Base-by-base conservation (phyloP, 768 basidiomycete genomes). In the Tulasnella sp. region DNA sequence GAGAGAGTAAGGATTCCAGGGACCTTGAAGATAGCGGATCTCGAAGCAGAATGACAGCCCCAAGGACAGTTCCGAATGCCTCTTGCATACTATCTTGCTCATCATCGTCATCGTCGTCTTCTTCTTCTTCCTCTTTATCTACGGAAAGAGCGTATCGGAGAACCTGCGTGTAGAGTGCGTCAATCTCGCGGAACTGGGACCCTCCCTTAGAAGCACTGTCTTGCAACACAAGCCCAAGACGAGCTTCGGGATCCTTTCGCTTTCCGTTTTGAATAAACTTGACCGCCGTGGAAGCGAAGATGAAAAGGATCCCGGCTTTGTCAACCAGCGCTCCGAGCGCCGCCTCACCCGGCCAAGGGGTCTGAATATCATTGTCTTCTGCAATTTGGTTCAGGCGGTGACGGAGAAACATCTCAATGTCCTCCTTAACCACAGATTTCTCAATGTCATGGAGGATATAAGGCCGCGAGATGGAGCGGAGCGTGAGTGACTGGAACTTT, bases 381-480 rank as follows among this genome's bases (percentile, higher is more conserved):
- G 77, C 44, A 32, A 79, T 32, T 26, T 69, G 37, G 9, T 26
- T 18, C 10, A 79, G 55, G 3, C 69, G 26, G 13, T 26, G 18
- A 13, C 57, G 77, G 16, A 79, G 78, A 40, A 79, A 79, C 23
- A 61, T 39, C 26, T 35, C 32, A 2, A 79, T 79, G 32, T 79
- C 78, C 11, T 32, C 39, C 35, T 77, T 18, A 13, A 67, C 75
- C 35, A 78, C 75, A 11, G 29, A 26, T 15, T 57, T 40, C 23
- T 79, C 78, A 37, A 79, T 77, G 23, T 79, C 77, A 37, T 79
- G 78, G n/a, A 79, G 51, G 16, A 67, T 51, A 39, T 23, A 40
- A 2, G 48, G 26, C 23, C 57, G 23, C 3, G 74, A 57, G 16
- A 51, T 32, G 1, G 26, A 7, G 18, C 29, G 20, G 18, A 15